Base-by-base conservation (phyloP, 2,329 filamentous ascomycete species). In the Teratosphaeria nubilosa region DNA sequence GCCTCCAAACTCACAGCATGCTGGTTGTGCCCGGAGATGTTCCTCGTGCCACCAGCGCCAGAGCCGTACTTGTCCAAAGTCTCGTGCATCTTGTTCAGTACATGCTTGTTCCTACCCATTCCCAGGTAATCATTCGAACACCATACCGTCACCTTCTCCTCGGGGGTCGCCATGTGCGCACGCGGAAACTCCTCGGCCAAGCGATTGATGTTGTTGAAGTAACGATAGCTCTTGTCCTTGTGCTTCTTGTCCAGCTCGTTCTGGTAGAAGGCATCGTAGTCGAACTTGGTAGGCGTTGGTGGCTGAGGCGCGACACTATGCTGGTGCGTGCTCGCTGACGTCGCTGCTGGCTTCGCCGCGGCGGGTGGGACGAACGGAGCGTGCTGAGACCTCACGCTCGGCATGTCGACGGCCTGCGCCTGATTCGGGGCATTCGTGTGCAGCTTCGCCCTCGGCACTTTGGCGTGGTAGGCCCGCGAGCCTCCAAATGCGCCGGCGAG, bases 131-230 rank as follows among this genome's bases (percentile, higher is more conserved):
- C 94, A 70, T 99, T 99, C 72, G 92, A 95, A 80, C 94, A 99
- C 94, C 94, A 99, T 25, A 99, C 94, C 1, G 92, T 96, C 59
- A 99, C 94, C 56, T 85, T 85, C 65, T 96, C 90, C 60, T 92
- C 86, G 70, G 84, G 83, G 59, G 81, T 85, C 16, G 88, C 82
- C 81, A 95, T 95, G 75, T 99, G 94, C 52, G 94, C 94, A 64
- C 88, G 89, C 31, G 94, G 94, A 63, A 99, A 99, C 64, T 97
- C 90, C 77, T 94, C 90, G 65, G 94, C 94, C 61, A 99, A 82
- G 37, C 94, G 91, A 72, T 99, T 99, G 84, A 99, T 99, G 80
- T 99, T 99, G 82, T 99, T 99, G 81, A 99, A 99, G 80, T 97
- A 97, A 71, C 94, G 90, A 79, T 99, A 99, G 56, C 91, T 96